Percentiles rank a stretch among this genome's conserved stretches.
Conservation (phyloP, 2,329 filamentous ascomycete genomes). For the Xylariales sp. region DNA sequence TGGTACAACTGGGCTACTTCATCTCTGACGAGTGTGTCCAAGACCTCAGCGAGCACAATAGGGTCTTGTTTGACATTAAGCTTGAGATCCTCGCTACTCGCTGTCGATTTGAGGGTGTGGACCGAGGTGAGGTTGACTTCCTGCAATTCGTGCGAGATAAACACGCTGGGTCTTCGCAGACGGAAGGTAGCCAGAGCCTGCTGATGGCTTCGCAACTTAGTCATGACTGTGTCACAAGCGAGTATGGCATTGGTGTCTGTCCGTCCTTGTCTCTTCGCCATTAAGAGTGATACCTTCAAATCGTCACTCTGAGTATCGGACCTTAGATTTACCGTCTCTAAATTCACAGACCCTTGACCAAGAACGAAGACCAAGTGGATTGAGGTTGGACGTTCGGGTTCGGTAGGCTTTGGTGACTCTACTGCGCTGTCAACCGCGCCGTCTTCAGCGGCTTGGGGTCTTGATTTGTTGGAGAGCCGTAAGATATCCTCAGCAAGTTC, state of each 20-base stretch:
- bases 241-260: slow-evolving; percentile 60
- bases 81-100: slow-evolving; percentile 66
- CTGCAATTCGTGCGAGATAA: slow-evolving; percentile 59
- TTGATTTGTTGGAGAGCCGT: slow-evolving; percentile 39
- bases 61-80: slow-evolving; percentile 75
- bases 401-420: slow-evolving; percentile 19
- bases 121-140: slow-evolving; percentile 33
- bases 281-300: slow-evolving; percentile 67
- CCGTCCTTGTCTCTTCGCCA: slow-evolving; percentile 37
- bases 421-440: slow-evolving; percentile 12
- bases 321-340: slow-evolving; percentile 80
- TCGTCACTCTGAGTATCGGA: slow-evolving; percentile 60
- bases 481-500: slow-evolving; percentile 62
- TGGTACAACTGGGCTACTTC: slow-evolving; percentile 68
- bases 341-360: slow-evolving; percentile 64
- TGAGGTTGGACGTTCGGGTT: slow-evolving; percentile 20
- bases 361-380: slow-evolving; percentile 74
- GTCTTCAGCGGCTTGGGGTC: slow-evolving; percentile 15
- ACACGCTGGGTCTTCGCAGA: slow-evolving; percentile 69
- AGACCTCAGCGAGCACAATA: slow-evolving; percentile 69
- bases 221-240: slow-evolving; percentile 63
- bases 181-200: slow-evolving; percentile 61
- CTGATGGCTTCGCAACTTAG: slow-evolving; percentile 63
- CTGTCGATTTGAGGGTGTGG: slow-evolving; percentile 63
- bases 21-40: slow-evolving; percentile 73